Conservation (phyloP, 2,329 filamentous ascomycete genomes). For the Phoma sp. region DNA sequence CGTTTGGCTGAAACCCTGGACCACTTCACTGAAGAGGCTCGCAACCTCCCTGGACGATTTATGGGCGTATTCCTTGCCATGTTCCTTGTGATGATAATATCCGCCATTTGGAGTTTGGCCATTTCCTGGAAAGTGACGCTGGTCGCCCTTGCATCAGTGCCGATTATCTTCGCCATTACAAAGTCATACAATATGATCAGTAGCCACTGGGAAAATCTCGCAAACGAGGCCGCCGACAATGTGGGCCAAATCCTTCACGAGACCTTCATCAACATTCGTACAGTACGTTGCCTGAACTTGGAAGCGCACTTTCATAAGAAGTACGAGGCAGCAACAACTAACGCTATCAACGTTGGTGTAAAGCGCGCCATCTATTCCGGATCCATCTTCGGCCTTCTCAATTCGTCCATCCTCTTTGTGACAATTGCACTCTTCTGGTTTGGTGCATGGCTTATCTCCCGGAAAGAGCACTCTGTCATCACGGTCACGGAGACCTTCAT, state of each 20-base stretch:
- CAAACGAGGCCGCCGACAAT: constrained; percentile 68
- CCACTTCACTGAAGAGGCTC: constrained; percentile 85
- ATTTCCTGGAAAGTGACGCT: constrained; percentile 83
- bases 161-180: constrained; percentile 71
- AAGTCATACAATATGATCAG: constrained; percentile 71
- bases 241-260: constrained; percentile 73
- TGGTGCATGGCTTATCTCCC: constrained; percentile 69
- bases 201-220: constrained; percentile 74
- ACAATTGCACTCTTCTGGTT: constrained; percentile 87
- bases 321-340: constrained; percentile 61
- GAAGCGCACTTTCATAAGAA: constrained; percentile 75
- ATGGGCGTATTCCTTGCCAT: constrained; percentile 73
- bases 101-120: constrained; percentile 75
- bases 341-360: constrained; percentile 67
- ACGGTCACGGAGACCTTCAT: constrained; percentile 78
- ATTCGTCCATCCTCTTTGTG: constrained; percentile 74
- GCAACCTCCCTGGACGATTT: constrained; percentile 81
- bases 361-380: constrained; percentile 73
- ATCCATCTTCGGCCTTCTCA: constrained; percentile 77
- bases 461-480: constrained; percentile 59
- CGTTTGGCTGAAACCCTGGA: constrained; percentile 77
- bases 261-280: constrained; percentile 78
- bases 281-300: constrained; percentile 77
- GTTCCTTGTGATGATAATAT: constrained; percentile 70
- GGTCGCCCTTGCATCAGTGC: constrained; percentile 73